Evolutionary conservation across 306 rosid species (phyloP).

Genomic region (Ammopiptanthus mongolicus): DNA sequence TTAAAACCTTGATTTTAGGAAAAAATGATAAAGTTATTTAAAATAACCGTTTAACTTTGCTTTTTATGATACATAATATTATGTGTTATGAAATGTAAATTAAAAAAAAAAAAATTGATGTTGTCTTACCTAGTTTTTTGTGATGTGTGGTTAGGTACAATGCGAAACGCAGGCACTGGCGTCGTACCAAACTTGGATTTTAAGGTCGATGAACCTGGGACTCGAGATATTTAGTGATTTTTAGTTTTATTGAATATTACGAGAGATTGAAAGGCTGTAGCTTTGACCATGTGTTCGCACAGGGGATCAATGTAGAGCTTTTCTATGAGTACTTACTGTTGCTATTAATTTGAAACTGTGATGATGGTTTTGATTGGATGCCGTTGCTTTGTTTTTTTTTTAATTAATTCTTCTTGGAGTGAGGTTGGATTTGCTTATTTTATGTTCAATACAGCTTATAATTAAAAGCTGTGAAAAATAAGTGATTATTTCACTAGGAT

Average conservation of each 20-base stretch:
- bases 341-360: neutral
- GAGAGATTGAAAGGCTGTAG: neutral
- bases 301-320: neutral
- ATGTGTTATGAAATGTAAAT: too few relatives aligned
- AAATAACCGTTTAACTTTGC: too few relatives aligned
- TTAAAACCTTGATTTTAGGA: too few relatives aligned
- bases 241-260: neutral
- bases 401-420: neutral
- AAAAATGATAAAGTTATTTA: too few relatives aligned
- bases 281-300: conserved; percentile 9
- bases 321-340: neutral
- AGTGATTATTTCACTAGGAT: too few relatives aligned
- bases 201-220: conserved; percentile 32
- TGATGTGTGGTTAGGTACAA: conserved; percentile 46
- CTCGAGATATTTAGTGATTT: neutral
- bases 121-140: neutral
- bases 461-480: too few relatives aligned
- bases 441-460: neutral
- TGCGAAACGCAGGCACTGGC: conserved; percentile 95
- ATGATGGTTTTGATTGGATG: neutral
- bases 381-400: neutral
- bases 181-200: conserved; percentile 86
- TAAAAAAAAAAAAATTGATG: neutral
- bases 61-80: too few relatives aligned
- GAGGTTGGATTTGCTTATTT: neutral